These are phyloP conservation scores for Spinellus fusiger DNA, from an alignment of 192 early-diverging fungal genomes.

Conservation along the genomic window DNA sequence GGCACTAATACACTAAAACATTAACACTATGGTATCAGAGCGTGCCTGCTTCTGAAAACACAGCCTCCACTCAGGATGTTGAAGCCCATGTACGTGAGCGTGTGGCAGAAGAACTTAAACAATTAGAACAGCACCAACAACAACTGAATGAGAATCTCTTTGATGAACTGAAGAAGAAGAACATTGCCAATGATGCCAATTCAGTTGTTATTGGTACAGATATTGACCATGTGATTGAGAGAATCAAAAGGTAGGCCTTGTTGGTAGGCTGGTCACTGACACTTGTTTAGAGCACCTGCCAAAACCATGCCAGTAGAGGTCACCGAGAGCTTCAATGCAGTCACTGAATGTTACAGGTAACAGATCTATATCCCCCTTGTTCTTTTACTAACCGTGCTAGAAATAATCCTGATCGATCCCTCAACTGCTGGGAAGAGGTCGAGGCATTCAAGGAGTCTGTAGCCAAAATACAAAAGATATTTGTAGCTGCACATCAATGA, in stretches of 20 bases:
- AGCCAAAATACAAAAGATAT: slow-evolving; percentile 23
- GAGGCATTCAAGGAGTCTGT: slow-evolving; percentile 32
- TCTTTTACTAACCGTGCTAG: slow-evolving; percentile 1
- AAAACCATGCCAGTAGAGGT: slow-evolving; percentile 26
- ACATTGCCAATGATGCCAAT: slow-evolving; percentile 26
- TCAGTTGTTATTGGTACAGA: slow-evolving; percentile 23
- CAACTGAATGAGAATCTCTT: slow-evolving; percentile 11
- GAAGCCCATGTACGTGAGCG: slow-evolving; percentile 27
- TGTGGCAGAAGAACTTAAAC: slow-evolving; percentile 25
- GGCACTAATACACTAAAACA: too few relatives aligned
- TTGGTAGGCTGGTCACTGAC: not conserved
- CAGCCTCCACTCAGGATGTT: slow-evolving; percentile 17
- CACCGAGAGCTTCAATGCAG: slow-evolving; percentile 20
- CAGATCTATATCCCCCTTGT: not conserved
- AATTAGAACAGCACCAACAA: slow-evolving; percentile 13
- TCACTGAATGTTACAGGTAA: slow-evolving; percentile 32
- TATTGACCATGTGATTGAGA: slow-evolving; percentile 28
- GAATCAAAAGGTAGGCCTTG: slow-evolving; percentile 21
- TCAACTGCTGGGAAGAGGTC: slow-evolving; percentile 35
- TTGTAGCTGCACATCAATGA: slow-evolving; percentile 25
- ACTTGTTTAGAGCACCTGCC: slow-evolving; percentile 12
- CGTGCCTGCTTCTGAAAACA: not conserved
- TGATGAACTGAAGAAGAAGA: slow-evolving; percentile 12
- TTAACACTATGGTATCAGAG: too few relatives aligned
- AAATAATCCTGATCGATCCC: slow-evolving; percentile 20